phyloP scores from a whole-genome alignment of 805 yeast genomes.

The Hanseniaspora meyeri region DNA sequence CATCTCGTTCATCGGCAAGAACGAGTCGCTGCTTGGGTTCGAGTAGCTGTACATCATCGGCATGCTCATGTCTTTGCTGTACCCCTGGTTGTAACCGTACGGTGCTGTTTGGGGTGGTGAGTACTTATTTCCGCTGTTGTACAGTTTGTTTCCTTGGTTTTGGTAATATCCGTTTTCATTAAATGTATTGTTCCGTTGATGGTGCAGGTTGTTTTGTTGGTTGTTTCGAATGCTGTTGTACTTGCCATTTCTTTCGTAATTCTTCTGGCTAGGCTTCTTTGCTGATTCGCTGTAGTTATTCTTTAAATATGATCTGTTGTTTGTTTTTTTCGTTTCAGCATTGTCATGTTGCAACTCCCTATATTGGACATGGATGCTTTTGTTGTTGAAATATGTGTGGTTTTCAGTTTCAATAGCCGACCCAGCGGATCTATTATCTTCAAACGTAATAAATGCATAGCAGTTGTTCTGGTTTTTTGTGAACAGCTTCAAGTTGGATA shows the following conservation, averaged over 20 bases:
- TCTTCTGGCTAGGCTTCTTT: background rate
- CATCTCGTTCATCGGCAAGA: background rate
- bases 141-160: background rate
- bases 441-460: constrained; percentile 65
- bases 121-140: background rate
- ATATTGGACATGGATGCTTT: constrained; percentile 76
- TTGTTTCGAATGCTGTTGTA: background rate
- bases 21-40: background rate
- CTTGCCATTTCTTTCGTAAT: background rate
- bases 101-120: background rate
- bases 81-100: background rate
- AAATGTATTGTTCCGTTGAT: background rate
- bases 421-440: constrained; percentile 62
- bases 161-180: no score
- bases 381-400: constrained; percentile 59
- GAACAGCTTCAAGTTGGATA: constrained; percentile 45
- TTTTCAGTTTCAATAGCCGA: constrained; percentile 78
- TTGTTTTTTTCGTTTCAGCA: constrained; percentile 4
- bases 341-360: constrained; percentile 42
- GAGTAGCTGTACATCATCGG: background rate
- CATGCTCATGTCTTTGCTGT: background rate
- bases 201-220: background rate
- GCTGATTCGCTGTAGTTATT: background rate
- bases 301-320: background rate
- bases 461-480: constrained; percentile 34